Base-by-base conservation (phyloP, 495 filamentous ascomycete genomes). In the Penicillium soppii region DNA sequence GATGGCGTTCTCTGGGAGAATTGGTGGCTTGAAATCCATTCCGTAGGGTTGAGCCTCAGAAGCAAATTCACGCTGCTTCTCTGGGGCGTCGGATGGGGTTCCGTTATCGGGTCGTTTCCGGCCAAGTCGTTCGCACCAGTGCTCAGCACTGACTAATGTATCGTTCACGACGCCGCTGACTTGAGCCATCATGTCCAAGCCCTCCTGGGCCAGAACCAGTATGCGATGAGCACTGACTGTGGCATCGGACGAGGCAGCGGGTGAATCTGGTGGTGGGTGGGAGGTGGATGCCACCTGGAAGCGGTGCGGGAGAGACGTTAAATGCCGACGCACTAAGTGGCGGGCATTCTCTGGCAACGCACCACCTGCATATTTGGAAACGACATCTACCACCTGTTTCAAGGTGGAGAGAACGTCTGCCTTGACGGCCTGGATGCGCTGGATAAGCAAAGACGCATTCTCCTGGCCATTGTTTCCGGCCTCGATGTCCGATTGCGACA, bases 131-230 rank as follows among this genome's bases (percentile, higher is more conserved):
- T 87, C 83, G 53, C 89, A 87, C 92, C 92, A 96, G 60, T 84
- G 81, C 66, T 96, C 91, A 4, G 92, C 92, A 60, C 85, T 89
- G 29, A 83, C 77, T 23, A 96, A 82, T 4, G 92, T 95, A n/a
- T 85, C 82, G 57, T 90, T 85, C 20, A 96, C 81, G 0, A 92
- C 85, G 0, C 81, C 82, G 20, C 81, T 88, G 35, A 97, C 90
- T 62, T 95, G 88, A 0, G 79, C 75, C 79, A 96, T 88, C 81
- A 95, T 92, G 55, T 95, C 88, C 19, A 97, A 76, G 2, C 90
- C 89, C 65, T 96, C 91, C 52, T 86, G 87, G 2, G 90, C 91
- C 25, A 97, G 80, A 0, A 91, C 82, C 9, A 96, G 58, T 27
- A 91, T 90, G 13, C 84, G 72, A 51, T 87, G 81, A 3, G 88